phyloP scores from a whole-genome alignment of 1,284 basidiomycete species.

The Limonomyces culmigenus region DNA sequence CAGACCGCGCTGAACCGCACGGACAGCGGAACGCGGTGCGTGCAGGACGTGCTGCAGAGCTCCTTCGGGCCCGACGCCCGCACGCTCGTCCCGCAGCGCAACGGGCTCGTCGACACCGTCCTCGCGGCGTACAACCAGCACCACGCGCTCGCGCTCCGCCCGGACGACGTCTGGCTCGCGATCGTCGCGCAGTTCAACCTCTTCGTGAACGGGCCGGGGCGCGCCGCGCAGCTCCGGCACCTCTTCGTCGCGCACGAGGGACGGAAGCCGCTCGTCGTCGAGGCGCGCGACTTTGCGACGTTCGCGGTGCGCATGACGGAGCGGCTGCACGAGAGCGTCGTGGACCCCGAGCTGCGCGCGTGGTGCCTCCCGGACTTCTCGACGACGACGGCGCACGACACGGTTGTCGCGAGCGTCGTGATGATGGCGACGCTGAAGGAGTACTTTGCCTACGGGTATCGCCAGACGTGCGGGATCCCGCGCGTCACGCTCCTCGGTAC shows the following conservation, averaged over 20 bases:
- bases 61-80: no score
- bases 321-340: constrained; percentile 18
- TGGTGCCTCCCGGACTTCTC: constrained; percentile 30
- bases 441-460: constrained; percentile 19
- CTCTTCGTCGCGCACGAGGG: constrained; percentile 24
- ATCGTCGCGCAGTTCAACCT: constrained; percentile 25
- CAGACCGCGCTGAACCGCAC: no score
- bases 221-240: constrained; percentile 20
- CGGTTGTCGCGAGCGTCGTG: constrained; percentile 19
- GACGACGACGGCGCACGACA: constrained; percentile 26
- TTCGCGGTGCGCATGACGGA: constrained; percentile 17
- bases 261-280: constrained; percentile 16
- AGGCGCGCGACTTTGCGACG: constrained; percentile 14
- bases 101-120: constrained; percentile 21
- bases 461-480: constrained; percentile 25
- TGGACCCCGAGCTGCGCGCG: constrained; percentile 17
- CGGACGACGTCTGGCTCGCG: constrained; percentile 27
- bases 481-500: constrained; percentile 27
- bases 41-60: no score
- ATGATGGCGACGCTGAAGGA: constrained; percentile 26
- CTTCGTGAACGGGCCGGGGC: constrained; percentile 20
- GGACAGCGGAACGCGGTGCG: no score
- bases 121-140: constrained; percentile 21
- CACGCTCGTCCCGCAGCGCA: constrained; percentile 10
- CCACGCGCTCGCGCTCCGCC: constrained; percentile 18